Conservation (phyloP, 257 asterid species). For the Scutellaria galericulata region DNA sequence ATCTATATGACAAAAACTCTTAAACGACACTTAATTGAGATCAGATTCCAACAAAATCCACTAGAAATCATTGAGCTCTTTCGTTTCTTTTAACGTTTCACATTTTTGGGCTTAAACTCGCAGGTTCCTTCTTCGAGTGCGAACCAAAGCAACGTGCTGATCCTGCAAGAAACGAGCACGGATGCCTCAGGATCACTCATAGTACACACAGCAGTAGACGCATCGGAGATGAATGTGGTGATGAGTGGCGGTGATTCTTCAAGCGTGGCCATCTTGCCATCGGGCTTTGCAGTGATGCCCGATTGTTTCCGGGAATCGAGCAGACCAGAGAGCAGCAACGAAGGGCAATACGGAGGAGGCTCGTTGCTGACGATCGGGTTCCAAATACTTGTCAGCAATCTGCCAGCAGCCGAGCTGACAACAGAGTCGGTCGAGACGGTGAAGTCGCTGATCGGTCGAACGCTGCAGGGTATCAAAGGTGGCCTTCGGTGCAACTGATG, state of each 20-base stretch:
- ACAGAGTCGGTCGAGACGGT: slow-evolving; percentile 69
- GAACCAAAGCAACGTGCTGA: slow-evolving; percentile 51
- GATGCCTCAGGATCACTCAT: slow-evolving; percentile 70
- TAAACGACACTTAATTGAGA: no score
- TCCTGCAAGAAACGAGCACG: slow-evolving; percentile 69
- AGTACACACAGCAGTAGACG: slow-evolving; percentile 64
- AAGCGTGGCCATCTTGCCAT: slow-evolving; percentile 62
- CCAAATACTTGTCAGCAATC: slow-evolving; percentile 63
- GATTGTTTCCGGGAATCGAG: slow-evolving; percentile 47
- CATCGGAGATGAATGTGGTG: slow-evolving; percentile 52
- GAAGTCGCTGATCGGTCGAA: slow-evolving; percentile 63
- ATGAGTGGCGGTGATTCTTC: slow-evolving; percentile 77
- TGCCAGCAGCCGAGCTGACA: slow-evolving; percentile 63
- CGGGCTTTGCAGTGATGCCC: slow-evolving; percentile 77
- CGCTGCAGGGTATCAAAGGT: slow-evolving; percentile 58
- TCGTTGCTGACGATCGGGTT: slow-evolving; percentile 73
- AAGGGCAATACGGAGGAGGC: slow-evolving; percentile 39
- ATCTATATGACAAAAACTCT: no score
- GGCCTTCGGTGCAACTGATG: slow-evolving; percentile 53
- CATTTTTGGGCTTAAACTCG: slow-evolving; percentile 12
- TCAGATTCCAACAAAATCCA: no score
- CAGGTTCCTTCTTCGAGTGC: slow-evolving; percentile 49
- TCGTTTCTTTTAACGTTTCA: no score
- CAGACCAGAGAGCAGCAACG: slow-evolving; percentile 29
- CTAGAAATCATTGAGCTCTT: no score